phyloP scores from a whole-genome alignment of 2,329 filamentous ascomycete genomes.

The Sarocladium oryzae region DNA sequence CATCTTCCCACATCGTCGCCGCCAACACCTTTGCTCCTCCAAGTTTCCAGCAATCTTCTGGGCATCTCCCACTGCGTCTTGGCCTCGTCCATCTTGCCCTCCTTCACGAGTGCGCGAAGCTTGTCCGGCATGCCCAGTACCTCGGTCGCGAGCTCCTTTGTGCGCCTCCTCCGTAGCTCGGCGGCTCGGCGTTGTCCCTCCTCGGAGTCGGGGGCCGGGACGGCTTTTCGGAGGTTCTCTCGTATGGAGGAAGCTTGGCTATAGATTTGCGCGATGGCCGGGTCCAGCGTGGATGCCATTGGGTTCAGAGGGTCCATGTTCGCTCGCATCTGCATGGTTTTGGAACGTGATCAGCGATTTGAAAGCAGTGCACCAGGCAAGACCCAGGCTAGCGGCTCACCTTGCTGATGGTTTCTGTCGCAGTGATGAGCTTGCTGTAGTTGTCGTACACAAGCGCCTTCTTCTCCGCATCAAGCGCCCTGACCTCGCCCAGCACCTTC shows the following conservation, averaged over 20 bases:
- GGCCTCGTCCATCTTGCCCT: conserved; percentile 57
- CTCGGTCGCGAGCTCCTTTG: conserved; percentile 54
- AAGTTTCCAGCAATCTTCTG: conserved; percentile 41
- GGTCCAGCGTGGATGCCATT: conserved; percentile 64
- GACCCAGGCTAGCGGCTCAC: too few relatives aligned
- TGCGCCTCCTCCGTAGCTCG: conserved; percentile 28
- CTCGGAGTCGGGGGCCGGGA: conserved; percentile 40
- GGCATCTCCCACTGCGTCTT: conserved; percentile 50
- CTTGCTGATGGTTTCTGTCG: conserved; percentile 90
- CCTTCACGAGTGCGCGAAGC: conserved; percentile 49
- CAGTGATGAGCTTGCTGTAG: conserved; percentile 93
- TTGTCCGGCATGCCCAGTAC: conserved; percentile 55
- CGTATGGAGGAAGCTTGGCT: conserved; percentile 50
- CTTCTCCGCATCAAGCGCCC: conserved; percentile 88
- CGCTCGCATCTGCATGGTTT: conserved; percentile 56
- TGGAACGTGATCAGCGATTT: not conserved
- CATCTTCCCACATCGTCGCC: conserved; percentile 47
- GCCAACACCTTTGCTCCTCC: conserved; percentile 49
- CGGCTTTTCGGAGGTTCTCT: conserved; percentile 40
- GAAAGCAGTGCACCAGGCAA: too few relatives aligned
- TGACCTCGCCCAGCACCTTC: conserved; percentile 69
- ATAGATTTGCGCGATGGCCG: conserved; percentile 70
- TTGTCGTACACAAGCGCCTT: conserved; percentile 98
- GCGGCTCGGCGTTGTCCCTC: conserved; percentile 28
- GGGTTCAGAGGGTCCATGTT: conserved; percentile 76